Base-by-base conservation (phyloP, 768 basidiomycete genomes). In the Clavulina sp. region DNA sequence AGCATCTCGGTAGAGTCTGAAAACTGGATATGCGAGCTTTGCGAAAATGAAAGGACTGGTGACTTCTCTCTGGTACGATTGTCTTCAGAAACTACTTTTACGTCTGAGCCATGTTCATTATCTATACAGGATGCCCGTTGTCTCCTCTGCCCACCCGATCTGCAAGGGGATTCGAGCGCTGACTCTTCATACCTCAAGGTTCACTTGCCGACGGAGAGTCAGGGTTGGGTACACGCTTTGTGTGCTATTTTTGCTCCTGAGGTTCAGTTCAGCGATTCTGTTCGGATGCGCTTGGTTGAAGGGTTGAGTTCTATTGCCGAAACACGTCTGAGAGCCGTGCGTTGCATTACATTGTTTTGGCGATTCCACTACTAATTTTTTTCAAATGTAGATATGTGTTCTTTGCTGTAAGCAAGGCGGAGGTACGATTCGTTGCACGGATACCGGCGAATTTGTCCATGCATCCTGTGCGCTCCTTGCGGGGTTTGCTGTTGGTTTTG, bases 241-340 rank as follows among this genome's bases (percentile, higher is more conserved):
- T 97, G 93, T 67, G 77, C 91, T 2, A 77, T 85, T 1, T 96
- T 88, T 66, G 76, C 79, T 28, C 81, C 81, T 3, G 92, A 96
- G 59, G 67, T 91, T n/a, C 72, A 68, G 3, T 93, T 84, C 63
- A 79, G 84, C 23, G 83, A 92, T 59, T 76, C 85, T 0, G 61
- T 69, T 4, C 74, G 74, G 13, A 68, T 96, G 41, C 77, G 80
- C 33, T 65, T 80, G n/a, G 84, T 84, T 4, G 93, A 97, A 65
- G 89, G 87, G 26, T 71, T 95, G 49, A 84, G 78, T 57, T 75
- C 74, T 2, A 74, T 96, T 34, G 69, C 79, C 34, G 69, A 70
- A 21, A n/a, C n/a, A n/a, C n/a, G n/a, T n/a, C n/a, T n/a, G 50
- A 16, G 51, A 48, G 38, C 24, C 54, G 61, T 29, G 65, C 34